Conservation (phyloP, 1,284 basidiomycete genomes). For the Papiliotrema terrestris region DNA sequence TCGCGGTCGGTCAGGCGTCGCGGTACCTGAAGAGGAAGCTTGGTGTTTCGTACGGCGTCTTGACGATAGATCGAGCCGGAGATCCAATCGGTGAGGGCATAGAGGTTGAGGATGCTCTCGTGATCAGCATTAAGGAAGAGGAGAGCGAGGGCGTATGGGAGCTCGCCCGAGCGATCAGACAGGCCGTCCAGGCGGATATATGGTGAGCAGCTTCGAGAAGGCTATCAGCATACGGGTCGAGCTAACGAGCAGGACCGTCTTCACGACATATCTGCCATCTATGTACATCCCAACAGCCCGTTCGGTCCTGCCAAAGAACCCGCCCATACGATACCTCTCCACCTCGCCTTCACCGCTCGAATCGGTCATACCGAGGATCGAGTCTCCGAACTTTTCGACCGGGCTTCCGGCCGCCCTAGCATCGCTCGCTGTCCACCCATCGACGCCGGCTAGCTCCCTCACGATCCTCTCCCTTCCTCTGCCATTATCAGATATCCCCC, state of each 20-base stretch:
- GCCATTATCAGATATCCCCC: not conserved
- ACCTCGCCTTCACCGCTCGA: not conserved
- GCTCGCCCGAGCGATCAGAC: slow-evolving; percentile 1
- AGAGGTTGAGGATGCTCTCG: slow-evolving; percentile 6
- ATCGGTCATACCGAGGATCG: slow-evolving; percentile 3
- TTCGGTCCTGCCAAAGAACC: slow-evolving; percentile 1
- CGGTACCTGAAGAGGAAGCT: slow-evolving; percentile 21
- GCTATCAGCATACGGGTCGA: not conserved
- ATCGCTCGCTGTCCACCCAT: slow-evolving; percentile 1
- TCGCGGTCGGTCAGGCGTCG: slow-evolving; percentile 37
- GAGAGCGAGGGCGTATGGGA: slow-evolving; percentile 8
- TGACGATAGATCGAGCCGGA: not conserved
- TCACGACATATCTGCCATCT: slow-evolving; percentile 38
- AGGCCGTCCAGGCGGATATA: slow-evolving; percentile 8
- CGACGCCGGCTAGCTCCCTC: not conserved
- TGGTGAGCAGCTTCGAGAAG: slow-evolving; percentile 17
- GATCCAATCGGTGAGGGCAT: slow-evolving; percentile 10
- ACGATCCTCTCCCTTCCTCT: slow-evolving; percentile 3
- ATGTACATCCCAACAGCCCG: slow-evolving; percentile 35
- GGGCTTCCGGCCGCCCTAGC: slow-evolving; percentile 32
- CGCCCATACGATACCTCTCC: slow-evolving; percentile 31
- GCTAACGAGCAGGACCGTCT: slow-evolving; percentile 26
- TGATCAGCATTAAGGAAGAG: slow-evolving; percentile 13
- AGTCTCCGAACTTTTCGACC: slow-evolving; percentile 41
- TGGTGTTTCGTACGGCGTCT: not conserved